Conservation (phyloP, 805 yeast species). For the Zygosaccharomyces pseudorouxii region DNA sequence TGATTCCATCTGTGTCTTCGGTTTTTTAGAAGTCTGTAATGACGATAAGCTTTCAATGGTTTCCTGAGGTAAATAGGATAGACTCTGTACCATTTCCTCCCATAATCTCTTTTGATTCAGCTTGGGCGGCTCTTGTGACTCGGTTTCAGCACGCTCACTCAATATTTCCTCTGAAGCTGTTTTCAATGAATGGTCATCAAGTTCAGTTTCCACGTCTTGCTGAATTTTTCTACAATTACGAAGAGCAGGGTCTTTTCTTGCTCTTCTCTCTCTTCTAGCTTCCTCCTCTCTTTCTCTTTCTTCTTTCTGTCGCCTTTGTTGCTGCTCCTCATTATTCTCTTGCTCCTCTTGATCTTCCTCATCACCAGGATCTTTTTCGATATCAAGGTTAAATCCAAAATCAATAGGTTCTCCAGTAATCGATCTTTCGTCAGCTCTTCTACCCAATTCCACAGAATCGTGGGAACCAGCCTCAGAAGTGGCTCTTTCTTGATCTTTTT, state of each 20-base stretch:
- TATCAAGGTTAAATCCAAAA: slow-evolving; percentile 51
- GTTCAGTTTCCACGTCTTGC: slow-evolving; percentile 22
- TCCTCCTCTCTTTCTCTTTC: slow-evolving; percentile 7
- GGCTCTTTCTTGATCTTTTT: slow-evolving; percentile 8
- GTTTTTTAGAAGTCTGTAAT: slow-evolving; percentile 21
- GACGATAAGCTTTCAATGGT: slow-evolving; percentile 17
- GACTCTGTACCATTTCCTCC: slow-evolving; percentile 19
- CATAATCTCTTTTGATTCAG: slow-evolving; percentile 21
- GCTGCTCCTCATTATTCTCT: slow-evolving; percentile 27
- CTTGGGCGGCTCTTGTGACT: not conserved
- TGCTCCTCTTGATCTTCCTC: slow-evolving; percentile 35
- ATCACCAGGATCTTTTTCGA: slow-evolving; percentile 34
- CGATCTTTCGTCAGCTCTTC: slow-evolving; percentile 40
- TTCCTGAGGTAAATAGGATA: slow-evolving; percentile 19
- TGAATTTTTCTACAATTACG: slow-evolving; percentile 15
- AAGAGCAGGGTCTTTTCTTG: slow-evolving; percentile 14
- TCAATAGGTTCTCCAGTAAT: slow-evolving; percentile 35
- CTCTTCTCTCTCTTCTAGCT: not conserved
- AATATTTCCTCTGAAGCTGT: slow-evolving; percentile 4
- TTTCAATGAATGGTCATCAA: slow-evolving; percentile 16
- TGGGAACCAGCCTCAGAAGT: slow-evolving; percentile 37
- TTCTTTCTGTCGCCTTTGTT: slow-evolving; percentile 24
- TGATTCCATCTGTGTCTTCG: slow-evolving; percentile 10
- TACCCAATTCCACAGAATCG: slow-evolving; percentile 62
- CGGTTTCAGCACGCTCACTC: not conserved